These are phyloP conservation scores for Sporothrix euskadiensis DNA, from an alignment of 2,329 filamentous ascomycete genomes.

Conservation along the genomic window DNA sequence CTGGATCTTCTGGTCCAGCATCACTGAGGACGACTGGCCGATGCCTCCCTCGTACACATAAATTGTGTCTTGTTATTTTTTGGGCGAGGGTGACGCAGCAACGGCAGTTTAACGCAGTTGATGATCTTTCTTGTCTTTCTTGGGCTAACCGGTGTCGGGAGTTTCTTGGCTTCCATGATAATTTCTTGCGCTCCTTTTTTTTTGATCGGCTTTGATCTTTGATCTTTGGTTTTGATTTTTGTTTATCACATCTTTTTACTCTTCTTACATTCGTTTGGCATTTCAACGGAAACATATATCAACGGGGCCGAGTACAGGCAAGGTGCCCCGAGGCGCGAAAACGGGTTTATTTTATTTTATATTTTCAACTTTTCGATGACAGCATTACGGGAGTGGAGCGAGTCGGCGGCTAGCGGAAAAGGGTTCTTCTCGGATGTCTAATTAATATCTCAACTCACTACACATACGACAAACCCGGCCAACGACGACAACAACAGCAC, in stretches of 20 bases:
- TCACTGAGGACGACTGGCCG: slow-evolving; percentile 98
- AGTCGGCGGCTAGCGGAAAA: background rate
- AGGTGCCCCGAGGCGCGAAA: slow-evolving; percentile 19
- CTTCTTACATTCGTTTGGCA: slow-evolving; percentile 27
- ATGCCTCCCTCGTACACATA: slow-evolving; percentile 47
- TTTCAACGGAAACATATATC: slow-evolving; percentile 21
- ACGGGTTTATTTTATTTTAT: background rate
- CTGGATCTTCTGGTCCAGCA: slow-evolving; percentile 98
- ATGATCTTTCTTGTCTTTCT: slow-evolving; percentile 6
- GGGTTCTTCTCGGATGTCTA: background rate
- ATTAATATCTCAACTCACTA: background rate
- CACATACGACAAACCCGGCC: background rate
- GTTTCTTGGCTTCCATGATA: slow-evolving; percentile 14
- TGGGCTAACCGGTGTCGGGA: slow-evolving; percentile 24
- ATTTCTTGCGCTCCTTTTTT: slow-evolving; percentile 10
- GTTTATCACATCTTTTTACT: background rate
- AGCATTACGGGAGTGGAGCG: background rate
- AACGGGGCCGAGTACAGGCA: slow-evolving; percentile 18
- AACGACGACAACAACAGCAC: background rate
- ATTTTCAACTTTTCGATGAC: background rate
- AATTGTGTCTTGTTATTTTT: background rate
- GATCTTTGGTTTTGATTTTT: background rate
- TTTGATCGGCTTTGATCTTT: slow-evolving; percentile 22
- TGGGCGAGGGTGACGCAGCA: background rate
- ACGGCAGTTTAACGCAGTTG: background rate